These are phyloP conservation scores for Nasturtium officinale DNA, from an alignment of 345 rosid genomes.

Conservation along the genomic window DNA sequence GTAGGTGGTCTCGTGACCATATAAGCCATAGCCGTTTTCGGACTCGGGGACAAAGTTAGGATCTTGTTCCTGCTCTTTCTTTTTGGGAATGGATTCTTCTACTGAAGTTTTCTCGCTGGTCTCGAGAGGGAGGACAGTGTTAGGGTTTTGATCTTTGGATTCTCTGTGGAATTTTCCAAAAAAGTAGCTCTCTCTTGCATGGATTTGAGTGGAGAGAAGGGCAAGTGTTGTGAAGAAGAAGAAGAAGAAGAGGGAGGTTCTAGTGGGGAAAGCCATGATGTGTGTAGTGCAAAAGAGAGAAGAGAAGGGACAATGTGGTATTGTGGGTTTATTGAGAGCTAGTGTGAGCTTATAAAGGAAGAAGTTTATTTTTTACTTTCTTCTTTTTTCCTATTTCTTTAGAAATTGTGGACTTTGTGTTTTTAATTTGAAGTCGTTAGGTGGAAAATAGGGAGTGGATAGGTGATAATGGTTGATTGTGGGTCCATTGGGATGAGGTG, in stretches of 20 bases:
- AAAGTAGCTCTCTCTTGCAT: conserved; percentile 49
- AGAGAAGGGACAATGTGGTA: conserved; percentile 28
- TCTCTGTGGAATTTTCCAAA: conserved; percentile 47
- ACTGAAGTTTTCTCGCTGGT: conserved; percentile 38
- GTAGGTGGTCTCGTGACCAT: conserved; percentile 44
- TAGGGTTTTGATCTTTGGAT: conserved; percentile 34
- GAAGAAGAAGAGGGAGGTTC: conserved; percentile 31
- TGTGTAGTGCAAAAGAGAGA: conserved; percentile 24
- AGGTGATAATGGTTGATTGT: conserved; percentile 45
- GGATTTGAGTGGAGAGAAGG: conserved; percentile 42
- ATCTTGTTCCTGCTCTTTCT: conserved; percentile 41
- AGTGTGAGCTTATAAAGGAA: conserved; percentile 39
- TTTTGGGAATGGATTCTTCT: conserved; percentile 30
- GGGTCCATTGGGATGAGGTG: conserved; percentile 40
- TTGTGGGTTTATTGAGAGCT: conserved; percentile 26
- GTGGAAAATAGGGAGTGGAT: conserved; percentile 41
- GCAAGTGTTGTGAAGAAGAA: conserved; percentile 39
- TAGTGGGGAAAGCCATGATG: conserved; percentile 47
- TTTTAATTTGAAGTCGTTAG: conserved; percentile 42
- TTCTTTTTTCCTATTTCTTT: conserved; percentile 28
- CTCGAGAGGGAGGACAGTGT: conserved; percentile 34
- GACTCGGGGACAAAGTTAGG: conserved; percentile 44
- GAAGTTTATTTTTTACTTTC: conserved; percentile 1
- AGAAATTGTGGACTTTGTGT: conserved; percentile 24
- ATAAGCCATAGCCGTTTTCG: conserved; percentile 42